Evolutionary conservation across 164 flowering plant genomes (phyloP), one percentile per base, ranked within the genome.

Genomic region (Dillenia turbinata): DNA sequence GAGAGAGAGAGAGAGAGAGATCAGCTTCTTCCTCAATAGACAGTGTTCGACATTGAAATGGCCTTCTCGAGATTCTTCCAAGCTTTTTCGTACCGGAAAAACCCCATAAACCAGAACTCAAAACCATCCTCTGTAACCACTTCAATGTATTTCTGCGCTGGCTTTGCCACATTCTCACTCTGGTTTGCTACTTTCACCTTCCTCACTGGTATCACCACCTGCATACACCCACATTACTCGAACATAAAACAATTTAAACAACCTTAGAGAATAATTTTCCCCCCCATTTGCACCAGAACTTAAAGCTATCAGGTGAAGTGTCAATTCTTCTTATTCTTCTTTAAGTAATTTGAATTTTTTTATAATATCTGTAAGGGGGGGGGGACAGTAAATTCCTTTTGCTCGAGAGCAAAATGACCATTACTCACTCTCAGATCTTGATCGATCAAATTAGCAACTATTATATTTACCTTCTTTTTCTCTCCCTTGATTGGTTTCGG

Each of bases 21-120:
- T 4, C 40, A 33, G 40, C 40, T 33, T 33, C 40, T 33, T 33
- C 40, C 40, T 33, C 40, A 33, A 33, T 5, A 26, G 40, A 33
- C 40, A 4, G 0, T 33, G 40, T 33, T 33, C 33, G 43, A 51
- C 44, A 51, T 46, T 17, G 75, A 67, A 50, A 77, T 61, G 24
- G 76, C 74, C 49, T 64, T 67, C 47, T 73, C 76, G 24, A 83
- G 68, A 62, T 61, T 52, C 72, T 63, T 63, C 49, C 77, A 72
- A 26, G 79, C 75, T 67, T 77, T 81, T 62, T 76, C 71, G 47
- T 76, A 80, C 24, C 72, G 70, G 12, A 80, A 67, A 64, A 82
- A 80, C 12, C 83, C 84, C 84, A 77, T 78, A 59, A 82, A 80
- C 86, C 86, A 82, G 68, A 82, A 82, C 44, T 82, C 84, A 56